These are phyloP conservation scores for Microsporum canis DNA, from an alignment of 2,329 filamentous ascomycete genomes.

Conservation along the genomic window DNA sequence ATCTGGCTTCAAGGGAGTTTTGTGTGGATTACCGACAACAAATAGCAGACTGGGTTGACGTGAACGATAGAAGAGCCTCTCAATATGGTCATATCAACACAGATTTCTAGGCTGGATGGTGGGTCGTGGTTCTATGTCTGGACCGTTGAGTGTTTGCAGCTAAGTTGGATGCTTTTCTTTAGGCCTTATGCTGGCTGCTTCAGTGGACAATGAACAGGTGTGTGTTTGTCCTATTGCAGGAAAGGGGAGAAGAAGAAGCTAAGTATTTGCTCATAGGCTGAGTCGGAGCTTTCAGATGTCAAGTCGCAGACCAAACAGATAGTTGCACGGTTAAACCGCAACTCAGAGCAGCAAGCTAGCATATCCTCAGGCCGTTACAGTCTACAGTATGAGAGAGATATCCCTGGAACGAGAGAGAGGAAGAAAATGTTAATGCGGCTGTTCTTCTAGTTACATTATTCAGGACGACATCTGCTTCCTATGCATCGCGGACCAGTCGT, in stretches of 20 bases:
- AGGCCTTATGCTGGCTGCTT: slow-evolving; percentile 93
- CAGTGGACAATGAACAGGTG: slow-evolving; percentile 80
- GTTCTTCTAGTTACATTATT: slow-evolving; percentile 61
- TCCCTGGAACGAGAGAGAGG: not conserved
- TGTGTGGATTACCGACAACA: not conserved
- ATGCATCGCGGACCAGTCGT: slow-evolving; percentile 83
- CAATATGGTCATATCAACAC: slow-evolving; percentile 76
- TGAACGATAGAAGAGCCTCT: not conserved
- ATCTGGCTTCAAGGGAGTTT: not conserved
- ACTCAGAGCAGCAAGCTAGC: slow-evolving; percentile 78
- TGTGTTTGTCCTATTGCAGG: slow-evolving; percentile 12
- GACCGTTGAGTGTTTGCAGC: not conserved
- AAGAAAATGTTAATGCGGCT: slow-evolving; percentile 1
- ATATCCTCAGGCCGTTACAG: slow-evolving; percentile 79
- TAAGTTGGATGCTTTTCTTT: slow-evolving; percentile 14
- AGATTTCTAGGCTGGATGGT: slow-evolving; percentile 92
- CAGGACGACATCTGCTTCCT: slow-evolving; percentile 75
- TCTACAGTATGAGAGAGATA: slow-evolving; percentile 57
- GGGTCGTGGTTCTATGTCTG: slow-evolving; percentile 18
- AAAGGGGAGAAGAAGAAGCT: not conserved
- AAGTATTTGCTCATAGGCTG: slow-evolving; percentile 38
- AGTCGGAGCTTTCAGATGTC: slow-evolving; percentile 69
- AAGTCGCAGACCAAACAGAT: slow-evolving; percentile 87
- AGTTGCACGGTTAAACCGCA: slow-evolving; percentile 75
- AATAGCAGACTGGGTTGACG: not conserved